Evolutionary conservation across 1,284 basidiomycete species (phyloP), one percentile per base, ranked within the genome.

Genomic region (Phellopilus nigrolimitatus): DNA sequence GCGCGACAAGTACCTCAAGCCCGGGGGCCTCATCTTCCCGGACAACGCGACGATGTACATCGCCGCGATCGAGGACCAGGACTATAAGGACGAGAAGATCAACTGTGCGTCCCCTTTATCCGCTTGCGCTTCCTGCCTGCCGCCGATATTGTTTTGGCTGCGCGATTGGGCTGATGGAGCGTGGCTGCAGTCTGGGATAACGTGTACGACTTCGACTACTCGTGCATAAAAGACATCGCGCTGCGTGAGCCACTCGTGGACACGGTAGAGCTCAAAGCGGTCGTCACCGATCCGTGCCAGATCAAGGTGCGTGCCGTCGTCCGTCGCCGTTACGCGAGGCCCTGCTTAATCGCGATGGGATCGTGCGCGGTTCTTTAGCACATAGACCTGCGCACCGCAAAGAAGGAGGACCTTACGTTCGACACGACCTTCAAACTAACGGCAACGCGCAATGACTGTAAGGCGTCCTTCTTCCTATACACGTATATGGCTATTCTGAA

Each of bases 31-130:
- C 50, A 90, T 99, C 69, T 98, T 99, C 78, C 97, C 97, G 9
- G 97, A 99, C 72, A 88, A 79, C 48, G 95, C 95, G 9, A 93
- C 84, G 22, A 76, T 99, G 64, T 98, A 91, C 75, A 66, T 99
- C 51, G 95, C 95, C 38, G 97, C 94, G 37, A 98, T 99, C 64
- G 97, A 99, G 71, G 97, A 99, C 69, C 88, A 95, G 65, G 97
- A 99, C 58, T 99, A 99, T 81, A 99, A 99, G 71, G 95, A 99
- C 61, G 95, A 99, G 71, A 99, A 99, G 73, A 99, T 99, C 66
- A 94, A 94, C 70, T 97, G 93, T 95, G 64, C 64, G 88, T 74
- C 3, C 31, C n/a, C n/a, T n/a, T n/a, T n/a, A n/a, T n/a, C n/a
- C n/a, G n/a, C n/a, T n/a, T n/a, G n/a, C n/a, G n/a, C 17, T n/a